Percentiles rank a stretch among this genome's conserved stretches.
phyloP scores from a whole-genome alignment of 2,329 filamentous ascomycete species.

The Corinectria fuckeliana region DNA sequence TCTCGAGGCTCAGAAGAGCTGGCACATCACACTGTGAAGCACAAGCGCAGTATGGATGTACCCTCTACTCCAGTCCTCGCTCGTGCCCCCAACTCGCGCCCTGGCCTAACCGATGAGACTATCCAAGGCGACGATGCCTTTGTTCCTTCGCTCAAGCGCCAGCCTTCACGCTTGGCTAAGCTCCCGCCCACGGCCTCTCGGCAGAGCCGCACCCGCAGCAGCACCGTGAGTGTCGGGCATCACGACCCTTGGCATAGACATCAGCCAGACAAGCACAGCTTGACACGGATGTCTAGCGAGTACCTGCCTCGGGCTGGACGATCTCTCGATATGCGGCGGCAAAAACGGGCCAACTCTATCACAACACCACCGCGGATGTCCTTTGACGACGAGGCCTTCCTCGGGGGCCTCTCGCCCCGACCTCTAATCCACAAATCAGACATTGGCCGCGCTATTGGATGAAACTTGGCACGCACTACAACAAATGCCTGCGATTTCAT shows the following conservation, averaged over 20 bases:
- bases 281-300: conserved; percentile 44
- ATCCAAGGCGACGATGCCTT: conserved; percentile 68
- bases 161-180: conserved; percentile 62
- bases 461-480: conserved; percentile 33
- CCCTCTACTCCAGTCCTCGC: conserved; percentile 61
- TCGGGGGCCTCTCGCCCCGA: conserved; percentile 57
- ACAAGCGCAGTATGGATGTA: conserved; percentile 53
- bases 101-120: conserved; percentile 66
- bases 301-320: conserved; percentile 33
- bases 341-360: conserved; percentile 45
- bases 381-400: conserved; percentile 53
- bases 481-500: conserved; percentile 14
- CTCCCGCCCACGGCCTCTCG: conserved; percentile 46
- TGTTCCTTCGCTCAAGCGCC: conserved; percentile 58
- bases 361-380: conserved; percentile 52
- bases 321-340: conserved; percentile 34
- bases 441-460: conserved; percentile 64
- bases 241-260: conserved; percentile 50
- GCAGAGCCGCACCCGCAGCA: conserved; percentile 53
- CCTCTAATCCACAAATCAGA: conserved; percentile 54
- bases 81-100: conserved; percentile 66
- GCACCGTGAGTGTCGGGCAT: conserved; percentile 49
- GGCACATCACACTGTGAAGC: conserved; percentile 39
- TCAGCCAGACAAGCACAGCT: conserved; percentile 40
- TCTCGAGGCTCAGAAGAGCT: conserved; percentile 39